Base-by-base conservation (phyloP, 192 early-diverging fungal genomes). In the Podochytrium sp. region DNA sequence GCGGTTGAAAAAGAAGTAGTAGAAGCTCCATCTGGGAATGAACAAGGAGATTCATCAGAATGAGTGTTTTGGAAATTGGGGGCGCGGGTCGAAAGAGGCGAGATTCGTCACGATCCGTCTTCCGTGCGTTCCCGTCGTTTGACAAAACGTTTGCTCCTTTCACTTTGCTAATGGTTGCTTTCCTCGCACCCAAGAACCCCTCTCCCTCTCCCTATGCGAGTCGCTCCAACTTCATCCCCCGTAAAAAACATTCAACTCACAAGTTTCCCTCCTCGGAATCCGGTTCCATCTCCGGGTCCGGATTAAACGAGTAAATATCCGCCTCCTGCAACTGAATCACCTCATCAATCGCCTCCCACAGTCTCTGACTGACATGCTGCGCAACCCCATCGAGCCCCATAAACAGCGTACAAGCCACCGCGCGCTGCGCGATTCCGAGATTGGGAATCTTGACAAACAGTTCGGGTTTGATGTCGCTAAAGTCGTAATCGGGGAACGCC, bases 1-100 rank as follows among this genome's bases (percentile, higher is more conserved):
- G 65, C 90, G 88, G 79, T 99, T 98, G 70, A 92, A 92, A 83
- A 99, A 98, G 76, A 99, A 98, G 86, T 95, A 96, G 87, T 99
- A 95, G 80, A 97, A 93, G 34, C 93, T 93, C 96, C 94, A 96
- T 51, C 93, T 95, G 71, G 30, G 75, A 41, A 43, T 30, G 25
- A 1, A 60, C 52, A n/a, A n/a, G n/a, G n/a, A n/a, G n/a, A n/a
- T n/a, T n/a, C n/a, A n/a, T n/a, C n/a, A n/a, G n/a, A n/a, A n/a
- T n/a, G n/a, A n/a, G n/a, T n/a, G n/a, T n/a, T n/a, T n/a, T n/a
- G n/a, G n/a, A n/a, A n/a, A n/a, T n/a, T n/a, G n/a, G n/a, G n/a
- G n/a, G n/a, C n/a, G n/a, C n/a, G n/a, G n/a, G n/a, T n/a, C n/a
- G n/a, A n/a, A n/a, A n/a, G n/a, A n/a, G n/a, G n/a, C n/a, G n/a